Evolutionary conservation across 805 yeast species (phyloP).

Genomic region (Monosporozyma aquatica): DNA sequence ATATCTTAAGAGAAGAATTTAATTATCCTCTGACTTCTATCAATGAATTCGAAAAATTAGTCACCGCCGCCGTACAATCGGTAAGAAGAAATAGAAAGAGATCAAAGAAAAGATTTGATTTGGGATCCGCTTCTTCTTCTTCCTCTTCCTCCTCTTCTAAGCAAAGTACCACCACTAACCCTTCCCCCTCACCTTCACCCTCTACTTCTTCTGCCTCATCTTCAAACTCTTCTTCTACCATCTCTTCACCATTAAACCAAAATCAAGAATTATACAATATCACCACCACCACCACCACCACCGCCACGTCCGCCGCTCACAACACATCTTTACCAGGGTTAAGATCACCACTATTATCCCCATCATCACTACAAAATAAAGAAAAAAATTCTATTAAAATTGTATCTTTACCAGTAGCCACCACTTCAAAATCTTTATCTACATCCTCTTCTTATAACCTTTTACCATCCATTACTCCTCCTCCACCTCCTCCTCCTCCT

Average conservation of each 20-base stretch:
- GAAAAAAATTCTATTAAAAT: background rate
- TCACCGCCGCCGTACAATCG: conserved; percentile 89
- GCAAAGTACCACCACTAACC: background rate
- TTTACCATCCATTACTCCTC: background rate
- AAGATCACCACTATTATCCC: conserved; percentile 1
- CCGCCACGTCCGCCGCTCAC: background rate
- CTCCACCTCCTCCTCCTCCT: background rate
- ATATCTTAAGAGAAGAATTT: conserved; percentile 67
- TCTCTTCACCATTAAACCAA: background rate
- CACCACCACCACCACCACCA: background rate
- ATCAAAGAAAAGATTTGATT: conserved; percentile 34
- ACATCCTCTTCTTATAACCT: background rate
- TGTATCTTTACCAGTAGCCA: background rate
- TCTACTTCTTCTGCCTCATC: conserved; percentile 1
- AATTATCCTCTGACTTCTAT: conserved; percentile 50
- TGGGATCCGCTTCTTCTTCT: background rate
- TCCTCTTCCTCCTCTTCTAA: background rate
- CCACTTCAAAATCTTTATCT: background rate
- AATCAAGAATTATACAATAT: background rate
- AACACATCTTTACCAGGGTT: background rate
- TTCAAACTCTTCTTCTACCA: background rate
- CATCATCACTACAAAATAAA: background rate
- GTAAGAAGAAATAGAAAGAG: conserved; percentile 84
- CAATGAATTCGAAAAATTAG: conserved; percentile 78
- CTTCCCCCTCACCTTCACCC: background rate